Evolutionary conservation across 163 green algal species (phyloP).

Genomic region (Scenedesmus sp.): DNA sequence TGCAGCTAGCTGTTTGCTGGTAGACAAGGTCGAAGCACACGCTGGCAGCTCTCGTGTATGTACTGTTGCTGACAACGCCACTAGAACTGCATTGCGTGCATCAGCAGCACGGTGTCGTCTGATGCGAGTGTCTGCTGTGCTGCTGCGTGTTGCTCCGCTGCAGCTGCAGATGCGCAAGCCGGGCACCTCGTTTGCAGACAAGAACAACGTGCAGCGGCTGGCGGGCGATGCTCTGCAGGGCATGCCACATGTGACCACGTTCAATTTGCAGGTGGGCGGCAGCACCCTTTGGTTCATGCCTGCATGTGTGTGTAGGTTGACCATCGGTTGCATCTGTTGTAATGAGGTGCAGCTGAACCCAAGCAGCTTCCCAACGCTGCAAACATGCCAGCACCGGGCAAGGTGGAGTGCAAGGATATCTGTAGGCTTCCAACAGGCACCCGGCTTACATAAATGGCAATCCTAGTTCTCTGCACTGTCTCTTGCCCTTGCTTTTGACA

Average conservation of each 20-base stretch:
- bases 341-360: too few species aligned
- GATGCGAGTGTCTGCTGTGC: not conserved
- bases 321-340: too few species aligned
- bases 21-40: too few species aligned
- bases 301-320: not conserved
- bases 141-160: not conserved
- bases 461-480: too few species aligned
- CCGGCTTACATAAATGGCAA: too few species aligned
- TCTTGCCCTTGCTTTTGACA: too few species aligned
- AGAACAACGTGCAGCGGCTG: slow-evolving; percentile 54
- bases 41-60: too few species aligned
- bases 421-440: too few species aligned
- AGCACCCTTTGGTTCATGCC: not conserved
- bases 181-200: slow-evolving; percentile 51
- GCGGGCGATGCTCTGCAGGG: slow-evolving; percentile 39
- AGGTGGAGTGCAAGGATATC: too few species aligned
- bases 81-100: not conserved
- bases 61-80: not conserved
- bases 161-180: slow-evolving; percentile 41
- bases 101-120: not conserved
- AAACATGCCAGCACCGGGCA: too few species aligned
- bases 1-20: not conserved
- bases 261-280: slow-evolving; percentile 44
- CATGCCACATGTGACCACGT: slow-evolving; percentile 44
- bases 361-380: too few species aligned